Evolutionary conservation across 805 yeast species (phyloP).

Genomic region (Spathaspora boniae): DNA sequence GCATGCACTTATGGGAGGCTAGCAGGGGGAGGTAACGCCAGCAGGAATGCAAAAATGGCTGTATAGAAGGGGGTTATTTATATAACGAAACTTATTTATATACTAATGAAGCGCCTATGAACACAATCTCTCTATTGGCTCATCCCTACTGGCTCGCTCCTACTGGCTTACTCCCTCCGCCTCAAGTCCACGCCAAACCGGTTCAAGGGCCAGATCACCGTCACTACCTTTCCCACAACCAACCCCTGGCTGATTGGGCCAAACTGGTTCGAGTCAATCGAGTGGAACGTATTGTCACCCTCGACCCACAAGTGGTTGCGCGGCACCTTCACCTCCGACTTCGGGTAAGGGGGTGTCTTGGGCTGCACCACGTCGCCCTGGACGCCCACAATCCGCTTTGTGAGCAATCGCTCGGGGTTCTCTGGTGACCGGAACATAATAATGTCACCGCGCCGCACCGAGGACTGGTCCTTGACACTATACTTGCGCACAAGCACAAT

Average conservation of each 20-base stretch:
- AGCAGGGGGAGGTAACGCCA: conserved; percentile 5
- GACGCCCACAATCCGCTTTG: conserved; percentile 74
- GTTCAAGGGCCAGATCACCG: conserved; percentile 63
- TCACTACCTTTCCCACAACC: conserved; percentile 70
- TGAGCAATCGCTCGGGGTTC: conserved; percentile 71
- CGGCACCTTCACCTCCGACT: conserved; percentile 59
- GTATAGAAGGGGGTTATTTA: too few relatives aligned
- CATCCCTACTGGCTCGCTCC: too few relatives aligned
- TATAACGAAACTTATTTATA: too few relatives aligned
- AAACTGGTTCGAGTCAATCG: conserved; percentile 80
- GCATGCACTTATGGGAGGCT: conserved; percentile 6
- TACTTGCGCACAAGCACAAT: conserved; percentile 70
- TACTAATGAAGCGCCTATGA: too few relatives aligned
- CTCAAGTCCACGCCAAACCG: conserved; percentile 27
- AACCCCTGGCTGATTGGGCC: conserved; percentile 86
- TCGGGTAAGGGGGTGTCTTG: conserved; percentile 60
- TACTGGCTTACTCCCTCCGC: not conserved
- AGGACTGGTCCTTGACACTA: conserved; percentile 45
- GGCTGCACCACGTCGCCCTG: conserved; percentile 70
- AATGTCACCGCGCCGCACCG: conserved; percentile 62
- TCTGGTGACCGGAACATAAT: conserved; percentile 74
- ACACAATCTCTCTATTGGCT: not conserved
- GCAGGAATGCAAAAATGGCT: too few relatives aligned
- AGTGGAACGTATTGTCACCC: conserved; percentile 79
- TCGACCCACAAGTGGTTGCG: conserved; percentile 89